These are phyloP conservation scores for Suillus ampliporus DNA, from an alignment of 768 basidiomycete genomes.

Conservation along the genomic window DNA sequence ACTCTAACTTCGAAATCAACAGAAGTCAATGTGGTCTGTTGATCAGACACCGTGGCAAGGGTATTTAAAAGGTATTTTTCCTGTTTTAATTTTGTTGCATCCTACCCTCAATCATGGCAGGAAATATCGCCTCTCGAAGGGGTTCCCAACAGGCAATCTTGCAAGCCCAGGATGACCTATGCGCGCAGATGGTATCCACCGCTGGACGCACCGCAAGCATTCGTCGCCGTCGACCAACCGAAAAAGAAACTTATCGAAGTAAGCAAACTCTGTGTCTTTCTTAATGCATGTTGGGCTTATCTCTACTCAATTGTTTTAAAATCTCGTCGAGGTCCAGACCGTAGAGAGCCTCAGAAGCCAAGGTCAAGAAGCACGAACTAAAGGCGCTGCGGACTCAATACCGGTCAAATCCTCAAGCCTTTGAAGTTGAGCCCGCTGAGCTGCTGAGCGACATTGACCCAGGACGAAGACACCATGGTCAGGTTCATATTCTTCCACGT, in stretches of 20 bases:
- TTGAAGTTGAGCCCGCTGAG: conserved; percentile 2
- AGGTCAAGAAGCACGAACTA: not conserved
- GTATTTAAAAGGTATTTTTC: too few species aligned
- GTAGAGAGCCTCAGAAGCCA: not conserved
- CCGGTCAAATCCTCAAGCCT: not conserved
- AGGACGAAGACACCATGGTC: conserved; percentile 15
- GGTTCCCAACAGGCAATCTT: too few species aligned
- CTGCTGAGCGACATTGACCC: conserved; percentile 8
- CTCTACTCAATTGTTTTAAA: not conserved
- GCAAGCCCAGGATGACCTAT: too few species aligned
- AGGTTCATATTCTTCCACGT: not conserved
- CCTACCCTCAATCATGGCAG: too few species aligned
- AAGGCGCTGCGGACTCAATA: not conserved
- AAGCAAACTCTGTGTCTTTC: not conserved
- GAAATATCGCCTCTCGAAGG: too few species aligned
- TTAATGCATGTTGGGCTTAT: not conserved
- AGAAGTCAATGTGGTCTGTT: too few species aligned
- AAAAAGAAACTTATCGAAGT: conserved; percentile 14
- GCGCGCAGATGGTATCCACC: too few species aligned
- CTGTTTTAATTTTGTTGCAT: too few species aligned
- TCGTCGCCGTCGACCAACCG: conserved; percentile 8
- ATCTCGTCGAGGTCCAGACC: too few species aligned
- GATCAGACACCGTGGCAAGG: too few species aligned
- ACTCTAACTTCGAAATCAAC: too few species aligned
- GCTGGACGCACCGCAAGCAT: not conserved